A percentile compares a stretch with the other conserved stretches of the same genome.
phyloP scores from a whole-genome alignment of 1,284 basidiomycete genomes.

The Trichosporon ovoides region DNA sequence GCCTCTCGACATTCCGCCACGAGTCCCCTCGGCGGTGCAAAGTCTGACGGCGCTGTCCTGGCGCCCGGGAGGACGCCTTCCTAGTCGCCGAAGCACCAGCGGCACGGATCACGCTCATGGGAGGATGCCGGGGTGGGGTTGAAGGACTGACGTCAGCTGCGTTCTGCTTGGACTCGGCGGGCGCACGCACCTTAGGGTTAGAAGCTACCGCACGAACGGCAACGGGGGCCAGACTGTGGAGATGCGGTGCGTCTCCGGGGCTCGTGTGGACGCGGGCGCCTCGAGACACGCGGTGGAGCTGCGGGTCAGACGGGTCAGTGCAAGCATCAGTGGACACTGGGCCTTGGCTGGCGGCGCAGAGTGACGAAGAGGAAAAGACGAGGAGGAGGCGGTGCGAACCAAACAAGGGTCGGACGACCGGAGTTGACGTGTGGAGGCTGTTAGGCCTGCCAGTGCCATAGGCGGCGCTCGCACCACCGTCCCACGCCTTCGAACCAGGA shows the following conservation, averaged over 20 bases:
- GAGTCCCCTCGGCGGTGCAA: slow-evolving; percentile 1
- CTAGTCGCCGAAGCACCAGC: slow-evolving; percentile 11
- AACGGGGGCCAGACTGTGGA: slow-evolving; percentile 1
- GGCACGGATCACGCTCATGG: slow-evolving; percentile 19
- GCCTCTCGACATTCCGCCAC: not conserved
- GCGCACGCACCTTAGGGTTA: slow-evolving; percentile 17
- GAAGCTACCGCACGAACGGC: slow-evolving; percentile 8
- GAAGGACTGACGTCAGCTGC: slow-evolving; percentile 16
- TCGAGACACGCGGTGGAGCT: not conserved
- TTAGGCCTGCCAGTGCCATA: no score
- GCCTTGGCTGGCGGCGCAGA: slow-evolving; percentile 1
- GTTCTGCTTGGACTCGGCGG: not conserved
- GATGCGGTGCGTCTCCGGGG: slow-evolving; percentile 13
- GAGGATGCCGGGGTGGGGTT: slow-evolving; percentile 11
- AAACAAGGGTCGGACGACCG: not conserved
- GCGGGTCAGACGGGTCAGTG: not conserved
- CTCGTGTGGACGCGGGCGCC: not conserved
- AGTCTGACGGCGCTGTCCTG: slow-evolving; percentile 15
- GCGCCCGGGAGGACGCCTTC: slow-evolving; percentile 5
- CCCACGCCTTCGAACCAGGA: not conserved
- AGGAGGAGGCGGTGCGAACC: not conserved
- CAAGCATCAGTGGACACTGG: not conserved
- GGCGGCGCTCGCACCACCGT: no score
- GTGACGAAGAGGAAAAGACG: not conserved
- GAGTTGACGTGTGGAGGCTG: not conserved